Base-by-base conservation (phyloP, 345 rosid species). In the Iberis pinnata region DNA sequence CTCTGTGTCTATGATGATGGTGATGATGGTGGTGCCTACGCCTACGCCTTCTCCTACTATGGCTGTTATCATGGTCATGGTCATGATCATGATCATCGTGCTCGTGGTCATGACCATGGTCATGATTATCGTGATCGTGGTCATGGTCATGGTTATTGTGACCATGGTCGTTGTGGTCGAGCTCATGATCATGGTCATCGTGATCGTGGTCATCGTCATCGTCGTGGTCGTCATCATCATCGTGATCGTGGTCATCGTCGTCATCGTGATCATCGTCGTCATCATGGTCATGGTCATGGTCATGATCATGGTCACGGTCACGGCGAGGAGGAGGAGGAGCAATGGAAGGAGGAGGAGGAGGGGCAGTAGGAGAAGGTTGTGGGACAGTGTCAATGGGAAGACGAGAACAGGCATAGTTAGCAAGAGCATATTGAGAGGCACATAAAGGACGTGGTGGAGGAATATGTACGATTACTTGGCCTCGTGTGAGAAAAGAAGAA, bases 341-440 rank as follows among this genome's bases (percentile, higher is more conserved):
- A 2, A 22, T 29, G 33, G 33, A 2, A 4, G 29, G 29, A 40
- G 68, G 68, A 49, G 58, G 65, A 0, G 43, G 59, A 19, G 44
- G 56, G 29, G 67, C 52, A 11, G 33, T 26, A 13, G 67, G 65
- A 50, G 17, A 51, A 8, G 25, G 45, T 12, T 64, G 59, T 4
- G 78, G 64, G 11, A 70, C 49, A 0, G 74, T 70, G 63, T 12
- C 11, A 15, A 70, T 53, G 0, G 77, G 82, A 15, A 87, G 67
- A 56, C 6, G 26, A 0, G 71, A 19, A 48, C 98, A 90, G 1
- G 95, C 92, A 42, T 84, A 71, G 65, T 78, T 84, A 44, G 59
- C 95, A 1, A 87, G 57, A 1, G 84, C 50, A 51, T 79, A 71
- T 63, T 87, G 98, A 67, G 87, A 71, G 35, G 73, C 53, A 27